A percentile compares a stretch with the other conserved stretches of the same genome.
These are phyloP conservation scores for Achaetomiella virescens DNA, from an alignment of 495 filamentous ascomycete genomes.

Conservation along the genomic window DNA sequence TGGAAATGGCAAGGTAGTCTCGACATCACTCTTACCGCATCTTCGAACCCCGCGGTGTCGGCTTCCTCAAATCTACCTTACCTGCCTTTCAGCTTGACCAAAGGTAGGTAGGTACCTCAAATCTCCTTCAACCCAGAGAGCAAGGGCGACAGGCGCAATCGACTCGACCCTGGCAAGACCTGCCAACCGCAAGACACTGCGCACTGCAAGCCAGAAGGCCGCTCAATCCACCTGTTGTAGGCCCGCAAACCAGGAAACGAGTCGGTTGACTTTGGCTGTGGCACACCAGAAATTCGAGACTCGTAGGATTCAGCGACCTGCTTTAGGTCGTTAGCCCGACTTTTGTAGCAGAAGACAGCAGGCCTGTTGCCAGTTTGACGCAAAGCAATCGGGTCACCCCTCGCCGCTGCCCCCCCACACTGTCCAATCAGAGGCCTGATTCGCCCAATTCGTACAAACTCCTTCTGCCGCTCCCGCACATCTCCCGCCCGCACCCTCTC, in stretches of 20 bases:
- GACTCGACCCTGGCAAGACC: background rate
- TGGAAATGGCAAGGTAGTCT: background rate
- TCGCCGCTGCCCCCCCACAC: conserved; percentile 6
- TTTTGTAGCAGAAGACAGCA: background rate
- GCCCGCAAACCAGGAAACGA: background rate
- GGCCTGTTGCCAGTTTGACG: background rate
- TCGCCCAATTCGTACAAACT: conserved; percentile 32
- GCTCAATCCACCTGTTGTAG: conserved; percentile 1
- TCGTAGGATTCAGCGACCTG: background rate
- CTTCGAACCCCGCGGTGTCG: background rate
- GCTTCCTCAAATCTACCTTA: background rate
- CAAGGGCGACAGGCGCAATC: background rate
- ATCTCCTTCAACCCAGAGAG: background rate
- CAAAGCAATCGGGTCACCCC: conserved; percentile 10
- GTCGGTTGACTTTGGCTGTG: background rate
- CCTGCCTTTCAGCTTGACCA: background rate
- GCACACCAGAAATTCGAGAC: background rate
- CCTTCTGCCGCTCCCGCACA: conserved; percentile 31
- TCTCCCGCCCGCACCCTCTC: conserved; percentile 28
- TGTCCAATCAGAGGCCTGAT: conserved; percentile 26
- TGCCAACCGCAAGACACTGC: background rate
- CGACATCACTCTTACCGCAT: background rate
- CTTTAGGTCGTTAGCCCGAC: background rate
- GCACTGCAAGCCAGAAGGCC: background rate
- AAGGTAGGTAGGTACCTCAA: too few relatives aligned